These are phyloP conservation scores for Leucocoprinus leucothites DNA, from an alignment of 768 basidiomycete species.

Conservation along the genomic window DNA sequence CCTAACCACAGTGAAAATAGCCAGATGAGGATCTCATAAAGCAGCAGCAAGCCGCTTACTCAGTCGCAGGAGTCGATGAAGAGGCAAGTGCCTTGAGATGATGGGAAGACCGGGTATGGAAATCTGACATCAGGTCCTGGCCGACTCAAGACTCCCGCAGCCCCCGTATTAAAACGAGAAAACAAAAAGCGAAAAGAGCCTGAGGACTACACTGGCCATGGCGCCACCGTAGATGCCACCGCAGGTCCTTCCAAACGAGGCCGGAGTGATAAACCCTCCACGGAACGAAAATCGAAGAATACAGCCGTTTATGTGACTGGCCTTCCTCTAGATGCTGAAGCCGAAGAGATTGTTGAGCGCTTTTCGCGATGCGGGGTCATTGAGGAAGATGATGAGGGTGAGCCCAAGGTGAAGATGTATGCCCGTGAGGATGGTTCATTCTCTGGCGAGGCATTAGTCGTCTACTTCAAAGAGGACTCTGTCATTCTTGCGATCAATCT, in stretches of 20 bases:
- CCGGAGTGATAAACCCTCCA: conserved; percentile 45
- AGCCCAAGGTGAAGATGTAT: conserved; percentile 95
- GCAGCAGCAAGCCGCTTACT: conserved; percentile 94
- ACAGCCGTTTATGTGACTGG: conserved; percentile 89
- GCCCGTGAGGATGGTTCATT: conserved; percentile 83
- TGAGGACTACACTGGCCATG: conserved; percentile 62
- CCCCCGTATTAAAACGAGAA: conserved; percentile 76
- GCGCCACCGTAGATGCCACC: conserved; percentile 36
- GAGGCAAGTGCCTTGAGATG: conserved; percentile 49
- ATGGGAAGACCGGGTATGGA: conserved; percentile 7
- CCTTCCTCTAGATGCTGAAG: conserved; percentile 73
- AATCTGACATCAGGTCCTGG: conserved; percentile 15
- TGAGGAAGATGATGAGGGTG: conserved; percentile 87
- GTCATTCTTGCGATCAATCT: conserved; percentile 80
- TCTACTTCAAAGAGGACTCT: conserved; percentile 98
- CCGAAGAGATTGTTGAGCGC: conserved; percentile 74
- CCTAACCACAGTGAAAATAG: conserved; percentile 34
- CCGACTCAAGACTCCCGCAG: conserved; percentile 70
- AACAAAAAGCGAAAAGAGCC: conserved; percentile 79
- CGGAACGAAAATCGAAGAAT: conserved; percentile 79
- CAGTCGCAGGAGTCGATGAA: conserved; percentile 91
- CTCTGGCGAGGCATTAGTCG: conserved; percentile 92
- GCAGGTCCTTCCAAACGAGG: conserved; percentile 66
- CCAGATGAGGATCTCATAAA: conserved; percentile 84
- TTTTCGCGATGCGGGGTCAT: conserved; percentile 92